Base-by-base conservation (phyloP, 73 alveolate species). In the Paraurostyla sp. region DNA sequence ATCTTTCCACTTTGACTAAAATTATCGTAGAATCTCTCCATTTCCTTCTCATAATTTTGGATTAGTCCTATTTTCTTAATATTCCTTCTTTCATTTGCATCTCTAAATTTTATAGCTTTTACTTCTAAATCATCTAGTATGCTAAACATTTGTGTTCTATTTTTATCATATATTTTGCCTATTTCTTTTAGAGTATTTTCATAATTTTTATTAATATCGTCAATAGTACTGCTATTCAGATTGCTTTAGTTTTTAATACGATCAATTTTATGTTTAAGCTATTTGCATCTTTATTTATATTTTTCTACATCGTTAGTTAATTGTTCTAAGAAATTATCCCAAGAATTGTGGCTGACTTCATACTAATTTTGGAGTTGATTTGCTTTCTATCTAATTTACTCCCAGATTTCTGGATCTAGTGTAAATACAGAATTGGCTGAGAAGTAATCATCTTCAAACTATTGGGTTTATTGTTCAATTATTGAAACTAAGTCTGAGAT, bases 101-200 rank as follows among this genome's bases (percentile, higher is more conserved):
- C 3, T 6, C 9, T 27, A 60, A 60, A 50, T 23, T 60, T 50
- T 6, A 6, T 30, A 9, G 32, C 78, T 27, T 45, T 50, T 2
- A 60, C 78, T 30, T 60, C 78, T 25, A 60, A 29, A 29, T 30
- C 25, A 60, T 60, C 78, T 29, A 60, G 9, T 9, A 60, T 60
- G 23, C 27, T 60, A 25, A 60, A 60, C 9, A 60, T 60, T 60
- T 60, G 25, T 9, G 78, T 60, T 60, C 78, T 25, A 60, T 60
- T 60, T 60, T 60, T 60, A 45, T 60, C 78, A 60, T 60, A 60
- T 6, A 60, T 50, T 27, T 60, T 9, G 50, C 32, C 78, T 3
- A 60, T 60, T 45, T 60, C 78, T 60, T 60, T 60, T 23, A 60
- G 23, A 30, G 78, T 29, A 9, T 27, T 9, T 20, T 60, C 13